Evolutionary conservation across 768 basidiomycete species (phyloP), one percentile per base, ranked within the genome.

Genomic region (Arthromyces matolae): DNA sequence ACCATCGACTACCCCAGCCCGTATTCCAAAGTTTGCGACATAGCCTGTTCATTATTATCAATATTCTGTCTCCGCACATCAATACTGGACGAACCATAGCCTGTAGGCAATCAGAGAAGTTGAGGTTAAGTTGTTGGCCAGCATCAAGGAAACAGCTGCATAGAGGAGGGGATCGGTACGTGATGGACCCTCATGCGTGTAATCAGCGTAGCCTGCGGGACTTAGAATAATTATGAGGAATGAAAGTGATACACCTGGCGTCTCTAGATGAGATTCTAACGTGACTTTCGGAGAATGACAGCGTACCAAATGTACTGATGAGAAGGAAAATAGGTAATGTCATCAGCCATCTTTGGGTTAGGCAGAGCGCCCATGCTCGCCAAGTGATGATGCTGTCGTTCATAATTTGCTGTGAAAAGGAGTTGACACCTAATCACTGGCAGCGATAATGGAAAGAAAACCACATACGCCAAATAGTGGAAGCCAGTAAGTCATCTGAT

Each of bases 351-450:
- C 40, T 23, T 19, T 35, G 47, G 28, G 34, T 14, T 22, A 35
- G 47, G 24, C 47, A 48, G 18, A 48, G 40, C 5, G 32, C 47
- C 40, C 47, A 48, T 31, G 40, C 47, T 23, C 40, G 39, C 47
- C 47, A 48, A 33, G 40, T 41, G 16, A 48, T 42, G 16, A 48
- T 48, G 19, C 47, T 31, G 18, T 48, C 40, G 27, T 48, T 42
- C 25, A 42, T 32, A 13, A 48, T 3, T 42, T 48, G 47, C 47
- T 48, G 18, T n/a, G n/a, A 5, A 16, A 34, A 18, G 10, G 8
- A 24, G 16, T 12, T n/a, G 1, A 14, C n/a, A 24, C 35, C 16
- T 31, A 8, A 24, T 35, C 10, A 4, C 23, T 8, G 2, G 9
- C 8, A 45, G 9, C 20, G 9, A 12, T 8, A 16, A 18, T 9